Evolutionary conservation across 257 asterid genomes (phyloP).

Genomic region (Solanum dulcamara): DNA sequence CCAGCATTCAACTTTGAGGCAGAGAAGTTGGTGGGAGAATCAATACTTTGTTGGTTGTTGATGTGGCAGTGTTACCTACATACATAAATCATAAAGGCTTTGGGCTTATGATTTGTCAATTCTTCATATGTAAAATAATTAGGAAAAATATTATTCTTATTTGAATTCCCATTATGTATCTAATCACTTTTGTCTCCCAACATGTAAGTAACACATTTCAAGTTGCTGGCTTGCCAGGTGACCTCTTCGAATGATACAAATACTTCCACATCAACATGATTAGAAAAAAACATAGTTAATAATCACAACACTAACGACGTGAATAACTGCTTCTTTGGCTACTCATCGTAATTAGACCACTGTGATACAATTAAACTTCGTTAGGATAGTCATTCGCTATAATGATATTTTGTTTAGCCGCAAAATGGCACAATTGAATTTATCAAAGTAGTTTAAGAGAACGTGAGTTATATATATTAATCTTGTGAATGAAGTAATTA

Average conservation of each 20-base stretch:
- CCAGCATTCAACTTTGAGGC: not conserved
- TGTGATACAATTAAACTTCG: too few relatives aligned
- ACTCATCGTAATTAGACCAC: not conserved
- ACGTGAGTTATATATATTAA: too few relatives aligned
- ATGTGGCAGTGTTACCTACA: slow-evolving; percentile 1
- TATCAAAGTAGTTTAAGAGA: too few relatives aligned
- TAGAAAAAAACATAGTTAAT: not conserved
- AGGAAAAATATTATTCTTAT: not conserved
- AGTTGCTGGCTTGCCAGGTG: not conserved
- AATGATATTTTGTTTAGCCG: not conserved
- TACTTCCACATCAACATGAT: not conserved
- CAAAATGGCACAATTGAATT: too few relatives aligned
- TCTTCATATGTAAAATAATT: not conserved
- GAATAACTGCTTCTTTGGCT: not conserved
- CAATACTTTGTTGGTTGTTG: slow-evolving; percentile 3
- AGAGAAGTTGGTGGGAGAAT: slow-evolving; percentile 1
- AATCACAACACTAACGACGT: not conserved
- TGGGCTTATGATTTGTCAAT: not conserved
- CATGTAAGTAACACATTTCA: not conserved
- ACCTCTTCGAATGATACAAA: not conserved
- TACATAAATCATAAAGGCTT: not conserved
- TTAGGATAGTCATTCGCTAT: too few relatives aligned
- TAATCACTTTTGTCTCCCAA: not conserved
- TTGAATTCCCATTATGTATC: not conserved
- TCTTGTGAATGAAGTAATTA: too few relatives aligned